These are phyloP conservation scores for Chlorella sp. DNA, from an alignment of 139 green algal species.

Conservation along the genomic window DNA sequence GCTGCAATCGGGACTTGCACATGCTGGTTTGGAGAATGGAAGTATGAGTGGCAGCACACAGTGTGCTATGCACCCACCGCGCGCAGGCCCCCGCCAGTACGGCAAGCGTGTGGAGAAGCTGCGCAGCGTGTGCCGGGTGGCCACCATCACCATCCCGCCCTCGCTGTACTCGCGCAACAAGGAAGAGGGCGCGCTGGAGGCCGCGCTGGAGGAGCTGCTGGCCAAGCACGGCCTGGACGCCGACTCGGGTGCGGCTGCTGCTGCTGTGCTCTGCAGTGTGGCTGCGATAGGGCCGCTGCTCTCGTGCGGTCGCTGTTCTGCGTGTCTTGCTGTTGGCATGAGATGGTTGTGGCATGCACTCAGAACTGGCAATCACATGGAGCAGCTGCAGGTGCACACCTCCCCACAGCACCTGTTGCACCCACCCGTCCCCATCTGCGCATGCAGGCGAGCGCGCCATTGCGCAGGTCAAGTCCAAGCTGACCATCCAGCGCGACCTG, in stretches of 20 bases:
- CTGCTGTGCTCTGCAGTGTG: not conserved
- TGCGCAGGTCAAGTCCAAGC: slow-evolving; percentile 37
- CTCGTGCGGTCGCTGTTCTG: not conserved
- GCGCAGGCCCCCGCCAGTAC: slow-evolving; percentile 24
- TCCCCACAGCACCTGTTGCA: not conserved
- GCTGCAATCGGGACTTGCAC: too few relatives aligned
- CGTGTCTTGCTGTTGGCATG: not conserved
- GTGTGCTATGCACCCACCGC: not conserved
- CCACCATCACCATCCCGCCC: slow-evolving; percentile 48
- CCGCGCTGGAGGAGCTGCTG: slow-evolving; percentile 43
- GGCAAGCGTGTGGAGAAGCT: slow-evolving; percentile 35
- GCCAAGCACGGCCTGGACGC: slow-evolving; percentile 44
- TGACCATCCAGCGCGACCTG: slow-evolving; percentile 68
- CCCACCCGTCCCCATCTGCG: not conserved
- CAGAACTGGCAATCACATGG: not conserved
- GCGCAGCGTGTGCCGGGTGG: slow-evolving; percentile 35
- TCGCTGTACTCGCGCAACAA: slow-evolving; percentile 47
- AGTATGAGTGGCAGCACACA: too few relatives aligned
- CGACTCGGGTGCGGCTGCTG: slow-evolving; percentile 3
- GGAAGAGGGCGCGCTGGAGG: slow-evolving; percentile 11
- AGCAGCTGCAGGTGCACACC: not conserved
- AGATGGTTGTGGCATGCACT: too few relatives aligned
- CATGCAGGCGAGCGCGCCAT: slow-evolving; percentile 32
- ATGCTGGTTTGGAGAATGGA: too few relatives aligned
- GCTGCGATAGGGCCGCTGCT: not conserved